A percentile compares a stretch with the other conserved stretches of the same genome.
These are phyloP conservation scores for Xylariomycetidae sp. DNA, from an alignment of 2,329 filamentous ascomycete species.

Conservation along the genomic window DNA sequence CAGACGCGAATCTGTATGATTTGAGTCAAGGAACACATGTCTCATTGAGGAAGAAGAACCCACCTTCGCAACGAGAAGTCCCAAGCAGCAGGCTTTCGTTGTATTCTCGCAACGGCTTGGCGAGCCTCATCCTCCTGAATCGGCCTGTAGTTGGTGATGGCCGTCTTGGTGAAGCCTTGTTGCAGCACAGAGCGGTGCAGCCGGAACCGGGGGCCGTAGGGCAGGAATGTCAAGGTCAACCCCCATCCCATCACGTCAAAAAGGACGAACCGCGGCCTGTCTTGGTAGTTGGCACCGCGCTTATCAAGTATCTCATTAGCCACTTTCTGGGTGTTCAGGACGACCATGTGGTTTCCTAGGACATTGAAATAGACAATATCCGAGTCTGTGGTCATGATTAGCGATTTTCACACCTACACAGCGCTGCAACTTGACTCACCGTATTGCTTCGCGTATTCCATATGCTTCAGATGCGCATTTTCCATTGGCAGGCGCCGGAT, in stretches of 20 bases:
- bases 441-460: slow-evolving; percentile 15
- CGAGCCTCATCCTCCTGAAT: slow-evolving; percentile 15
- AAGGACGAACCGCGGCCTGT: slow-evolving; percentile 34
- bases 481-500: slow-evolving; percentile 12
- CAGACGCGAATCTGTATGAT: slow-evolving; percentile 16
- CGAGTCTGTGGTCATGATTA: too few species aligned
- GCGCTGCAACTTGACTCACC: slow-evolving; percentile 1
- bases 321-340: slow-evolving; percentile 32
- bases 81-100: slow-evolving; percentile 10
- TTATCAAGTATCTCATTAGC: slow-evolving; percentile 36
- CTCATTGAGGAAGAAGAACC: slow-evolving; percentile 3
- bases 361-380: slow-evolving; percentile 30
- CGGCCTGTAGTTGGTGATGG: slow-evolving; percentile 11
- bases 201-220: slow-evolving; percentile 13
- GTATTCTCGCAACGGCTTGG: slow-evolving; percentile 11
- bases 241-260: slow-evolving; percentile 26
- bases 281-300: slow-evolving; percentile 34
- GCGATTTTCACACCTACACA: too few species aligned
- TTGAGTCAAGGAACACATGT: slow-evolving; percentile 1
- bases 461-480: slow-evolving; percentile 15
- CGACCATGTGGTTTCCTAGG: slow-evolving; percentile 31
- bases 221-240: slow-evolving; percentile 19
- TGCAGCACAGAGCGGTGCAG: slow-evolving; percentile 13
- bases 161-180: slow-evolving; percentile 14
- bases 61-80: slow-evolving; percentile 9